Base-by-base conservation (phyloP, 176 grass and related monocot species). In the Hyparrhenia diplandra region DNA sequence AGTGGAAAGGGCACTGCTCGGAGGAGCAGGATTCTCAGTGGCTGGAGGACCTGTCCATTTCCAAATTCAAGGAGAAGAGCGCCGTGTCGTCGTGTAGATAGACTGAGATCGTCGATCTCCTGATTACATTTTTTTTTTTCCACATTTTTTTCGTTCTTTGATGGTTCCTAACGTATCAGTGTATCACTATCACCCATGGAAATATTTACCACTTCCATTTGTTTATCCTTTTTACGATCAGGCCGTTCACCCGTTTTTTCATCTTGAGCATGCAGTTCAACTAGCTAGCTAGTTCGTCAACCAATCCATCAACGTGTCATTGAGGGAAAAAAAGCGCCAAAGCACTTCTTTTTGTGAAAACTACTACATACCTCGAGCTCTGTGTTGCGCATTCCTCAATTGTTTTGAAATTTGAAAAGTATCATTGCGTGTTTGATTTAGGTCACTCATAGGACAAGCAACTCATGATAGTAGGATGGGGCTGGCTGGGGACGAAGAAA, bases 21-120 rank as follows among this genome's bases (percentile, higher is more conserved):
- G 5, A 67, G 82, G 39, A 83, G 86, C 35, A 85, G 74, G 74
- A 85, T 83, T 39, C 62, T 82, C 5, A 75, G 55, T 91, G 89
- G 85, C 24, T 91, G 17, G 85, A 87, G 28, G 77, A 87, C 13
- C 58, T 87, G 29, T 77, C 82, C 29, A 66, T 74, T 51, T 39
- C 59, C 67, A 87, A 81, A n/a, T n/a, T n/a, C n/a, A n/a, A n/a
- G 81, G n/a, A 76, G 9, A 82, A 82, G 73, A 77, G 12, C 18
- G 42, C 6, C 20, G 49, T 1, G 49, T 52, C 49, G 49, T 52
- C 49, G 47, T 52, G 49, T 52, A 18, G 49, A 52, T 52, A 52
- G 18, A 42, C 0, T 30, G 11, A 71, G 29, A 76, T 28, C 14
- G 1, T 32, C 17, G 8, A 10, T 17, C 28, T 34, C 75, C 7